Evolutionary conservation across 352 stramenopile genomes (phyloP).

Genomic region (Phytophthora capsici): DNA sequence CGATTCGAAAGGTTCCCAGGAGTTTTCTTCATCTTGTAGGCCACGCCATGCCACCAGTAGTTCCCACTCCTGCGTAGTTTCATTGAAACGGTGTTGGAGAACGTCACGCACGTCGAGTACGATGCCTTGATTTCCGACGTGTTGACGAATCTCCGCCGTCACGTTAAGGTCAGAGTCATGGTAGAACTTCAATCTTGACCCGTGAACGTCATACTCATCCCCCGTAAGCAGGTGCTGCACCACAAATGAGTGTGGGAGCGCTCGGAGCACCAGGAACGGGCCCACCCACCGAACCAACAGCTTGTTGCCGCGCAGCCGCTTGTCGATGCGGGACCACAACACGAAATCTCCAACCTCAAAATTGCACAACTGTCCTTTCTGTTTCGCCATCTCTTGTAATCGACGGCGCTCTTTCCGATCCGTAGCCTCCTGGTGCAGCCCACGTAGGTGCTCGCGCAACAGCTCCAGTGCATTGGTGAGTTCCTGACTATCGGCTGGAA

Average conservation of each 20-base stretch:
- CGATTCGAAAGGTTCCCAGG: background rate
- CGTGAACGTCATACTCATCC: no score
- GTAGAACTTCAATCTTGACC: constrained; percentile 5
- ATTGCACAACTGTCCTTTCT: constrained; percentile 6
- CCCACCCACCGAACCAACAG: constrained; percentile 1
- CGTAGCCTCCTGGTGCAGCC: no score
- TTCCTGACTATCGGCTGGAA: no score
- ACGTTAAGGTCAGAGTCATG: background rate
- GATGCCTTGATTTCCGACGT: background rate
- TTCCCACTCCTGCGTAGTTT: background rate
- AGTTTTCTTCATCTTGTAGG: no score
- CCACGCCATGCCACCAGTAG: background rate
- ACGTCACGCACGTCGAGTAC: constrained; percentile 1
- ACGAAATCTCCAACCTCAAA: background rate
- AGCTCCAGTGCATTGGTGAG: no score
- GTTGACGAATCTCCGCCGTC: constrained; percentile 3
- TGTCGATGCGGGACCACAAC: constrained; percentile 3
- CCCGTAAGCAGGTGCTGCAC: background rate
- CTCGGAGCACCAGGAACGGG: background rate
- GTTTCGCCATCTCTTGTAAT: no score
- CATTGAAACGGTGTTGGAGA: constrained; percentile 1
- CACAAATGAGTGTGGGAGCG: constrained; percentile 4
- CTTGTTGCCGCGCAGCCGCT: constrained; percentile 1
- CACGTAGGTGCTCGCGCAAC: no score
- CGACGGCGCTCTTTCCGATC: no score